Conservation (phyloP, 2,329 filamentous ascomycete species). For the Neofusicoccum parvum region DNA sequence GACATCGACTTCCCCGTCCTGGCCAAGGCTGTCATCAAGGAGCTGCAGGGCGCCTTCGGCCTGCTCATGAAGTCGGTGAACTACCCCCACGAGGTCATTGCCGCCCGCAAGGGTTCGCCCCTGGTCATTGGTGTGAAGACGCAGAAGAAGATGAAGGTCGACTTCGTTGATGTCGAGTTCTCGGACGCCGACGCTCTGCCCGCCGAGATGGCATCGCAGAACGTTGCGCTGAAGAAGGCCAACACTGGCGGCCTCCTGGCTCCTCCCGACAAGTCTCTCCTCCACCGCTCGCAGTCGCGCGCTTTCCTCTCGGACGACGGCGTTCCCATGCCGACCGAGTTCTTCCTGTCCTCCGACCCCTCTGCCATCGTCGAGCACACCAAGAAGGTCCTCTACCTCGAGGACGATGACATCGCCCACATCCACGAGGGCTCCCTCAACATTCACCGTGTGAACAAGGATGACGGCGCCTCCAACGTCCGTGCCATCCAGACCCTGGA, state of each 20-base stretch:
- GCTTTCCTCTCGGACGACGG: conserved; percentile 99
- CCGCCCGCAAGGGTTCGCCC: conserved; percentile 96
- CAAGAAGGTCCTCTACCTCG: conserved; percentile 99
- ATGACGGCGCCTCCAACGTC: conserved; percentile 94
- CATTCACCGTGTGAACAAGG: conserved; percentile 97
- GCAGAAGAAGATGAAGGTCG: conserved; percentile 99
- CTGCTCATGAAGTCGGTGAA: conserved; percentile 97
- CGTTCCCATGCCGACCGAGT: conserved; percentile 96
- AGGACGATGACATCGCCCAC: conserved; percentile 99
- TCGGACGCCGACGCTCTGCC: conserved; percentile 80
- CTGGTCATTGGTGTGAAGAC: conserved; percentile 97
- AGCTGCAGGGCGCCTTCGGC: conserved; percentile 97
- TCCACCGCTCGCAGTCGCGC: conserved; percentile 97
- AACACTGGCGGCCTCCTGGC: conserved; percentile 61
- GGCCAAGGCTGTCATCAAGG: conserved; percentile 96
- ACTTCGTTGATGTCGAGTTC: conserved; percentile 99
- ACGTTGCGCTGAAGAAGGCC: conserved; percentile 89
- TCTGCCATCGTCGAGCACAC: conserved; percentile 99
- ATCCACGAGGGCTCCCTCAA: conserved; percentile 99
- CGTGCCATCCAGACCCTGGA: conserved; percentile 98
- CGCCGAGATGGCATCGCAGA: conserved; percentile 93
- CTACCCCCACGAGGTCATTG: conserved; percentile 97
- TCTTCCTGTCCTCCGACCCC: conserved; percentile 98
- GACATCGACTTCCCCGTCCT: conserved; percentile 94
- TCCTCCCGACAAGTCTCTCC: conserved; percentile 93